Evolutionary conservation across 2,329 filamentous ascomycete species (phyloP), one percentile per base, ranked within the genome.

Genomic region (Pseudogymnoascus sp.): DNA sequence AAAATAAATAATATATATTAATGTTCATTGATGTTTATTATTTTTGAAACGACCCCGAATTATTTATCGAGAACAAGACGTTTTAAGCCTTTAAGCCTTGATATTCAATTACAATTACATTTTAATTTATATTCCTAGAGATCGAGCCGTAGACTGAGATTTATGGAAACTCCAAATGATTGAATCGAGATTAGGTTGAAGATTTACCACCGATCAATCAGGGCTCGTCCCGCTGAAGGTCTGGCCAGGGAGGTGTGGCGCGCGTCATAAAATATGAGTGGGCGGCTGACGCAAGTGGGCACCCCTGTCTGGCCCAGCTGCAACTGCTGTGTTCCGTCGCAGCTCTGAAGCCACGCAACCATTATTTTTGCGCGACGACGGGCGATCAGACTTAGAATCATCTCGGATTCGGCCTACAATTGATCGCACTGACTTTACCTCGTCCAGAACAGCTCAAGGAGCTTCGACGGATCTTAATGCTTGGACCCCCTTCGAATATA

Each of bases 381-480:
- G 19, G 59, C 59, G 26, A 31, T 19, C 7, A 40, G 21, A 61
- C 35, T 11, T 40, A 10, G 19, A 26, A 40, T 16, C 33, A 40
- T 40, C 26, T 61, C 59, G 21, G 33, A 40, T 61, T 61, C 21
- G 11, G n/a, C 35, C 19, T 40, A 33, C 29, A 6, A 56, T 40
- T 38, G 35, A 6, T 26, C 59, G 19, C 59, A 40, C 21, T 40
- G 35, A 61, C 35, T 40, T 14, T 14, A 21, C 14, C 59, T 26
- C 35, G 26, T 61, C 33, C 59, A 61, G 26, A 33, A 62, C 37
- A 62, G 61, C 61, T 62, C 42, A 21, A 53, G 37, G 61, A 62
- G 61, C 61, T 62, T 64, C 40, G 37, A 16, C 59, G 33, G 37
- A 69, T 31, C 68, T 74, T 73, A 65, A 74, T 74, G 72, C 68